These are phyloP conservation scores for Solanum hybrid DNA, from an alignment of 305 asterid genomes.

Conservation along the genomic window DNA sequence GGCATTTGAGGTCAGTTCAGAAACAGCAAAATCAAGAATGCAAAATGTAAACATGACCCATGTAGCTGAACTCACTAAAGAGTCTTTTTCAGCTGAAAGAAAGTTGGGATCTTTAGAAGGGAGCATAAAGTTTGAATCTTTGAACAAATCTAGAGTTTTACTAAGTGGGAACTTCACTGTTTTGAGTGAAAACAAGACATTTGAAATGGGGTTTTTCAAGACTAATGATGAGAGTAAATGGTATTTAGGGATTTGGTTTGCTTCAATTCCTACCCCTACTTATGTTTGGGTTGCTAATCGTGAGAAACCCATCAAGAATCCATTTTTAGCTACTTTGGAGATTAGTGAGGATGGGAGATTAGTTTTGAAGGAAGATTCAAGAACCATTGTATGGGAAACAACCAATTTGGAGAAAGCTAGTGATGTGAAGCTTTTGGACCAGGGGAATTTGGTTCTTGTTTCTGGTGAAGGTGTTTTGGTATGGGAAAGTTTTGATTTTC, in stretches of 20 bases:
- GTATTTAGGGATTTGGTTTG: conserved; percentile 72
- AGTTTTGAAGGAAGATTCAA: conserved; percentile 33
- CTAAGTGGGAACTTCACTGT: conserved; percentile 39
- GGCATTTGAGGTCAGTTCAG: conserved; percentile 12
- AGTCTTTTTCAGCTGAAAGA: conserved; percentile 10
- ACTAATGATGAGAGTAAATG: conserved; percentile 33
- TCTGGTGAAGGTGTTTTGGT: conserved; percentile 24
- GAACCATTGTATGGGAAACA: conserved; percentile 39
- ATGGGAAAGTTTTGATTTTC: conserved; percentile 76
- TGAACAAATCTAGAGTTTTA: conserved; percentile 18
- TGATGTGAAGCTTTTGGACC: conserved; percentile 38
- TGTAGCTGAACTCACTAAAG: conserved; percentile 1
- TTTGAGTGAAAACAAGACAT: conserved; percentile 45
- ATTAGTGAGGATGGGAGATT: conserved; percentile 39
- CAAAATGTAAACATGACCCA: conserved; percentile 8
- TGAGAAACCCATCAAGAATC: conserved; percentile 41
- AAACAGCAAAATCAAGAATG: conserved; percentile 11
- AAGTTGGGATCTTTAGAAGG: neutral
- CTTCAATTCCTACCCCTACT: conserved; percentile 47
- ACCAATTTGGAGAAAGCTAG: conserved; percentile 32
- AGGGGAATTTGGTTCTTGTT: conserved; percentile 43
- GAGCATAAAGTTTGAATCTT: conserved; percentile 29
- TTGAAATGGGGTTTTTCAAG: conserved; percentile 50
- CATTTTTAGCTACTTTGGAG: conserved; percentile 30
- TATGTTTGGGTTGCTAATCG: conserved; percentile 79